These are phyloP conservation scores for Aphanomyces astaci DNA, from an alignment of 352 stramenopile species.

Conservation along the genomic window DNA sequence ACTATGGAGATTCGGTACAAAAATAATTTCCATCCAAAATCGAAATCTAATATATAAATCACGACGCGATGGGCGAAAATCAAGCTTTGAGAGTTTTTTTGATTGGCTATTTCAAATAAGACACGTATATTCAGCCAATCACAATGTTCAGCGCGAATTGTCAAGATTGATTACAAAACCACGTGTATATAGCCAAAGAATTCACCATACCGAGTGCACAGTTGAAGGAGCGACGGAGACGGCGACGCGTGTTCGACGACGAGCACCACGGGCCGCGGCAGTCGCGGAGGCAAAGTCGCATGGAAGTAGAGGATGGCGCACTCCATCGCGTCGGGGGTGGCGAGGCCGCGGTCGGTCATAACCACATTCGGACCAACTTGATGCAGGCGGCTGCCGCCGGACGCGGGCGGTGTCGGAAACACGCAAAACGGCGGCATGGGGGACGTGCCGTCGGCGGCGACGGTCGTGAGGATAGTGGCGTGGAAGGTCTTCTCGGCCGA, in stretches of 20 bases:
- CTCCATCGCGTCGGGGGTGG: conserved; percentile 13
- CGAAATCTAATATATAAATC: too few relatives aligned
- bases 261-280: conserved; percentile 12
- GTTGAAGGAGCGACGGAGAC: conserved; percentile 3
- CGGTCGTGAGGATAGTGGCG: conserved; percentile 10
- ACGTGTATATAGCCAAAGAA: background rate
- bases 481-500: conserved; percentile 14
- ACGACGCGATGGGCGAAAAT: too few relatives aligned
- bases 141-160: too few relatives aligned
- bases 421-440: conserved; percentile 13
- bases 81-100: too few relatives aligned
- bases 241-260: conserved; percentile 11
- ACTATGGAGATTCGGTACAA: too few relatives aligned
- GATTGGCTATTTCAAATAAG: too few relatives aligned
- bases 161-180: too few relatives aligned
- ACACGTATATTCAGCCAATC: too few relatives aligned
- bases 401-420: background rate
- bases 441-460: background rate
- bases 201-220: background rate
- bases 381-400: background rate
- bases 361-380: background rate
- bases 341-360: background rate
- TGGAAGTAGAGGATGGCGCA: conserved; percentile 18
- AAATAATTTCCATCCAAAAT: too few relatives aligned
- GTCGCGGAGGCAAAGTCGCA: background rate